Conservation (phyloP, 352 stramenopile species). For the Phytophthora uliginosa region DNA sequence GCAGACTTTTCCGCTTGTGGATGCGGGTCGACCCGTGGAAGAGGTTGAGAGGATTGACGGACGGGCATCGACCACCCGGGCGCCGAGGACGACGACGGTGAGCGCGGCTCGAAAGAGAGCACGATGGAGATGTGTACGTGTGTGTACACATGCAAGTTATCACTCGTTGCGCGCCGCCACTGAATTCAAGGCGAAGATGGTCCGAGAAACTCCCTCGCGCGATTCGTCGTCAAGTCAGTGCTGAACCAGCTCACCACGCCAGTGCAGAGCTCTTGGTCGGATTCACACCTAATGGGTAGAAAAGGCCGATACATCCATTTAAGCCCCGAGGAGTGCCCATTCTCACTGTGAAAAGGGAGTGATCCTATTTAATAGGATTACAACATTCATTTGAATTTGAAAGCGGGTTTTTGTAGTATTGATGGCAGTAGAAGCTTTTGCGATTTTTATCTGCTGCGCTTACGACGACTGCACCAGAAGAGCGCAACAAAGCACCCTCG, state of each 20-base stretch:
- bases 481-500: too few species aligned
- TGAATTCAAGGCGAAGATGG: background rate
- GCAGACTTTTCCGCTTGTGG: constrained; percentile 16
- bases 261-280: constrained; percentile 25
- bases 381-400: too few species aligned
- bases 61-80: background rate
- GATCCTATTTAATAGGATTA: too few species aligned
- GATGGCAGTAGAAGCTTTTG: too few species aligned
- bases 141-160: background rate
- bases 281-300: constrained; percentile 15
- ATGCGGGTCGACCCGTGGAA: background rate
- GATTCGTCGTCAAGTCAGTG: constrained; percentile 12
- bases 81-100: constrained; percentile 1
- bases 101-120: background rate
- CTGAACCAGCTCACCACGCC: constrained; percentile 23
- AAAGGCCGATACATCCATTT: background rate
- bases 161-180: background rate
- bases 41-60: background rate
- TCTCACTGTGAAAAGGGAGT: too few species aligned
- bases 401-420: too few species aligned
- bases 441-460: too few species aligned
- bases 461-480: too few species aligned
- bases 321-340: background rate
- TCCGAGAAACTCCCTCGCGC: background rate
- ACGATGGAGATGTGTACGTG: constrained; percentile 2